Percentiles rank a stretch among this genome's conserved stretches.
Evolutionary conservation across 805 yeast species (phyloP).

Genomic region (Teunomyces atbi): DNA sequence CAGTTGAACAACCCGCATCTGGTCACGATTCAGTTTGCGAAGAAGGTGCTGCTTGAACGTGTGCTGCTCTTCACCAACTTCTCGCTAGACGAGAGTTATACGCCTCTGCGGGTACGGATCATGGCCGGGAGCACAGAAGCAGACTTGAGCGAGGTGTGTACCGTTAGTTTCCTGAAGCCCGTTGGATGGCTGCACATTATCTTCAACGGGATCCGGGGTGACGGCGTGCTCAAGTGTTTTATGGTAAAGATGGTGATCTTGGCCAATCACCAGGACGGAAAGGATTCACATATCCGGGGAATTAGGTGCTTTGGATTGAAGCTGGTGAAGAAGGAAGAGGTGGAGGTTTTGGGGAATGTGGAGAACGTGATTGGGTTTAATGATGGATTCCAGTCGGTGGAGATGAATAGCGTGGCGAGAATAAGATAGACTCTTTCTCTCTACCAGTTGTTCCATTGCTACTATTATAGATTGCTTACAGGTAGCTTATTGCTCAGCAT

Average conservation of each 20-base stretch:
- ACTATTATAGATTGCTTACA: too few relatives aligned
- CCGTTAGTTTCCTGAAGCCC: conserved; percentile 60
- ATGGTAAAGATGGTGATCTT: conserved; percentile 59
- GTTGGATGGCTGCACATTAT: conserved; percentile 74
- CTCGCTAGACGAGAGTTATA: conserved; percentile 81
- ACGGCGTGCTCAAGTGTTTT: conserved; percentile 63
- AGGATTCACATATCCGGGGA: conserved; percentile 87
- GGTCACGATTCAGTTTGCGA: conserved; percentile 76
- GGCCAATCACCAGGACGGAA: conserved; percentile 91
- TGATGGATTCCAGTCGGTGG: conserved; percentile 41
- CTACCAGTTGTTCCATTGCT: too few relatives aligned
- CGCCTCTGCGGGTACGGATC: conserved; percentile 70
- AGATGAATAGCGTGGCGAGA: conserved; percentile 35
- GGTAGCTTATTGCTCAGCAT: too few relatives aligned
- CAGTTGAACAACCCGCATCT: conserved; percentile 71
- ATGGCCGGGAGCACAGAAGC: conserved; percentile 73
- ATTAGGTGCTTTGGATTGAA: conserved; percentile 54
- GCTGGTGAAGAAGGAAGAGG: conserved; percentile 18
- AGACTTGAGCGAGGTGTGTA: conserved; percentile 65
- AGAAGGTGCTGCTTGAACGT: conserved; percentile 65
- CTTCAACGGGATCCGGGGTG: conserved; percentile 53
- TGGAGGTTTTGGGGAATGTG: conserved; percentile 28
- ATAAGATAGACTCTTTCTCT: too few relatives aligned
- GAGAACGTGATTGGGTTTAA: conserved; percentile 41
- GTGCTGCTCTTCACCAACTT: conserved; percentile 72